phyloP scores from a whole-genome alignment of 805 yeast species.

The Candida verbasci region DNA sequence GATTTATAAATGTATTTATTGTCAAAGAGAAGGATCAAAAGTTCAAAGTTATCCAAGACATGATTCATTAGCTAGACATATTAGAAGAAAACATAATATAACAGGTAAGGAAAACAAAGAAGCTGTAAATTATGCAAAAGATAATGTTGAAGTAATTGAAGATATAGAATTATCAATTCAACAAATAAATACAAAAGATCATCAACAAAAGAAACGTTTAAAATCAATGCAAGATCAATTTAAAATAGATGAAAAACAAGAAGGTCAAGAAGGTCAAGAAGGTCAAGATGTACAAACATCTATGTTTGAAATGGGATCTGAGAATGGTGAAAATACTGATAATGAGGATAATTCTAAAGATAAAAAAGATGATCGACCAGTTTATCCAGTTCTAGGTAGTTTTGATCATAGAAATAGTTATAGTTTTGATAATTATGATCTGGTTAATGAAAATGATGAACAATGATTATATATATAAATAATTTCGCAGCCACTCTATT shows the following conservation, averaged over 20 bases:
- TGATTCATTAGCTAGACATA: constrained; percentile 41
- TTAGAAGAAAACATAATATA: constrained; percentile 40
- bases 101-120: constrained; percentile 41
- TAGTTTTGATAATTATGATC: neutral
- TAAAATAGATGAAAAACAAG: neutral
- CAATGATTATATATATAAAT: neutral
- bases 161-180: constrained; percentile 12
- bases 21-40: constrained; percentile 28
- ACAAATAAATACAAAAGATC: constrained; percentile 8
- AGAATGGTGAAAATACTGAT: neutral
- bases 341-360: neutral
- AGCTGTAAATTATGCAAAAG: constrained; percentile 42
- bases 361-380: neutral
- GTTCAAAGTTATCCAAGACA: constrained; percentile 41
- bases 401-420: neutral
- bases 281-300: constrained; percentile 1
- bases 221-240: constrained; percentile 4
- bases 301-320: neutral
- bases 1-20: constrained; percentile 38
- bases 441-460: neutral
- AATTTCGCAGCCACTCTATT: too few relatives aligned
- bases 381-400: neutral
- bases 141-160: constrained; percentile 35
- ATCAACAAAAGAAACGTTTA: constrained; percentile 1
- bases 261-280: neutral